A percentile compares a stretch with the other conserved stretches of the same genome.
phyloP scores from a whole-genome alignment of 2,329 filamentous ascomycete genomes.

The Ophiostoma novo-ulmi region DNA sequence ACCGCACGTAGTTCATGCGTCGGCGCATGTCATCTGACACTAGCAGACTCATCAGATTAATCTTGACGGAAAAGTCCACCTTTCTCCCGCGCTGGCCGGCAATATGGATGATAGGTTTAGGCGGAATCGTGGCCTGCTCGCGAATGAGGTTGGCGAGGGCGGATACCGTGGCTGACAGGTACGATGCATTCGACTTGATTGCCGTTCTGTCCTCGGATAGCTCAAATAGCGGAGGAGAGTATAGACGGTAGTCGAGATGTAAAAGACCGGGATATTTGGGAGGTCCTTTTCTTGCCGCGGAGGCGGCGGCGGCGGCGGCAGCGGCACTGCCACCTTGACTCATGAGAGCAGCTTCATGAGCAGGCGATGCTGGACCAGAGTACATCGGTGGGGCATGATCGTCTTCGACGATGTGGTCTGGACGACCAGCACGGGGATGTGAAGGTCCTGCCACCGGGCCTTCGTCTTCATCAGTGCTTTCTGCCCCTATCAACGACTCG shows the following conservation, averaged over 20 bases:
- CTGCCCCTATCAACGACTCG: conserved; percentile 18
- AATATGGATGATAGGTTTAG: conserved; percentile 50
- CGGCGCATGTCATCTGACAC: conserved; percentile 43
- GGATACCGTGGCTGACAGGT: conserved; percentile 43
- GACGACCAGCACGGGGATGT: background rate
- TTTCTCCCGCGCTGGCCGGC: conserved; percentile 41
- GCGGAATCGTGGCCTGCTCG: conserved; percentile 47
- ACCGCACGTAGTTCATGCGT: conserved; percentile 51
- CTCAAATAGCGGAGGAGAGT: conserved; percentile 48
- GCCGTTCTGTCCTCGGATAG: conserved; percentile 46
- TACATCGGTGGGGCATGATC: conserved; percentile 32
- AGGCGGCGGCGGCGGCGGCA: conserved; percentile 17
- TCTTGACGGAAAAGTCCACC: conserved; percentile 49
- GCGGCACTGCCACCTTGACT: conserved; percentile 23
- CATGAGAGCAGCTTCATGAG: conserved; percentile 26
- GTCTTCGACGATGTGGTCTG: background rate
- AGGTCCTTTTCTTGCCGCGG: conserved; percentile 28
- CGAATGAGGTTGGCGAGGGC: conserved; percentile 46
- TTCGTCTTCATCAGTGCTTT: conserved; percentile 15
- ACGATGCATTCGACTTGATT: conserved; percentile 45
- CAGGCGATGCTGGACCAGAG: conserved; percentile 32
- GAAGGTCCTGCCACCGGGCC: background rate
- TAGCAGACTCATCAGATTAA: conserved; percentile 52
- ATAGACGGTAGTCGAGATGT: conserved; percentile 47
- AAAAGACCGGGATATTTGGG: conserved; percentile 46